Base-by-base conservation (phyloP, 192 early-diverging fungal genomes). In the Dispira parvispora region DNA sequence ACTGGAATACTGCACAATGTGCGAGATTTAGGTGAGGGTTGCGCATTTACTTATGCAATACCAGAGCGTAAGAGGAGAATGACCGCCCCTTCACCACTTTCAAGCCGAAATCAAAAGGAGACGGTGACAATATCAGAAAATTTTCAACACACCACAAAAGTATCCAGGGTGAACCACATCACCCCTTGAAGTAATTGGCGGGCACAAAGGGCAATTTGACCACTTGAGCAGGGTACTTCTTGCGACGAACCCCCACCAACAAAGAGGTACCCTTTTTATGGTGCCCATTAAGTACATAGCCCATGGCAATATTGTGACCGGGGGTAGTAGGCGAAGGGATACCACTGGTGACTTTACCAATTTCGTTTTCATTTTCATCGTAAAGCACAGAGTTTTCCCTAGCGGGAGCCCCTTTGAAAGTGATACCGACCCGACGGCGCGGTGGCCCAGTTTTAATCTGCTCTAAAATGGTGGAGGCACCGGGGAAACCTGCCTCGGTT, bases 241-340 rank as follows among this genome's bases (percentile, higher is more conserved):
- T 81, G 68, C 83, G 84, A 70, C 96, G 83, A 52, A 99, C 96
- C 68, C 86, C 82, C 52, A 99, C 92, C 75, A 84, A 74, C 42
- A 99, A 75, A 63, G 83, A 78, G n/a, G 96, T 97, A n/a, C 87
- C 90, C 23, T 69, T 71, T 82, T 97, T 97, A 76, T 92, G 88
- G 73, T 83, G 78, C 11, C 92, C 92, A 63, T 80, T 81, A 70
- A 82, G 75, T 45, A 99, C 90, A 64, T 95, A 96, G 0, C 87
- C 96, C 94, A 99, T 99, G 14, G 94, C 96, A 64, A 99, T 76
- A 77, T 99, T 99, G 76, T 92, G 88, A 75, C 91, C 90, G 27
- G n/a, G 53, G 45, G 92, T 78, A 3, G 83, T 82, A 3, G 96
- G 96, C 8, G 86, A 84, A 27, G 96, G 96, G 64, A 87, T 87